phyloP scores from a whole-genome alignment of 2,329 filamentous ascomycete species.

The Daldinia eschscholtzii region DNA sequence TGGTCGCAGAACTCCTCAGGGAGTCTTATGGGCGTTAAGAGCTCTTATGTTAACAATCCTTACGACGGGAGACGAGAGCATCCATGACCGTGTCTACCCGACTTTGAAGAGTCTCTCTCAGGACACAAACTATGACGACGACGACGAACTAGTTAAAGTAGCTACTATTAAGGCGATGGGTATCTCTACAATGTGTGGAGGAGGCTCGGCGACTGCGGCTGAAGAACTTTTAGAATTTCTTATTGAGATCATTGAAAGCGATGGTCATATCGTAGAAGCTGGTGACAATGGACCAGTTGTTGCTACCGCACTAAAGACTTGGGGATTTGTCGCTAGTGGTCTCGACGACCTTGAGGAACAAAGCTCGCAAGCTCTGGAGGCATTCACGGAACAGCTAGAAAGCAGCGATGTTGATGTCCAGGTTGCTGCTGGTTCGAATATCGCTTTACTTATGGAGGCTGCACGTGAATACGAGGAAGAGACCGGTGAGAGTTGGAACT shows the following conservation, averaged over 20 bases:
- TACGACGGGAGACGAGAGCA: constrained; percentile 72
- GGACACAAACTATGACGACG: constrained; percentile 75
- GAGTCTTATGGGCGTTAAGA: constrained; percentile 77
- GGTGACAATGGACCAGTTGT: constrained; percentile 79
- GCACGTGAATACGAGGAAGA: constrained; percentile 63
- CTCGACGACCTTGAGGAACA: constrained; percentile 79
- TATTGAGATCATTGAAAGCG: constrained; percentile 82
- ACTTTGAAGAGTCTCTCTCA: constrained; percentile 73
- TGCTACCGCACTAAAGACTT: constrained; percentile 79
- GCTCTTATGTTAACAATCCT: constrained; percentile 78
- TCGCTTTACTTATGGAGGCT: constrained; percentile 86
- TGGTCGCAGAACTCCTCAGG: constrained; percentile 74
- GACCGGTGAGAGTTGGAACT: constrained; percentile 61
- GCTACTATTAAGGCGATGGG: constrained; percentile 80
- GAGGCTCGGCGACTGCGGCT: constrained; percentile 75
- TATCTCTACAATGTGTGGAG: constrained; percentile 80
- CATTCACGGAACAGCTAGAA: constrained; percentile 87
- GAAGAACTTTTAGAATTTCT: constrained; percentile 80
- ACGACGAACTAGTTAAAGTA: constrained; percentile 73
- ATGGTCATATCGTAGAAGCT: constrained; percentile 79
- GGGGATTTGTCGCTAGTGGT: constrained; percentile 83
- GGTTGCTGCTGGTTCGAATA: constrained; percentile 81
- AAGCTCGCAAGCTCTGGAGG: constrained; percentile 79
- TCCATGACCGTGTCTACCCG: constrained; percentile 72
- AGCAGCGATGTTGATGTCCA: constrained; percentile 80